Evolutionary conservation across 2,329 filamentous ascomycete species (phyloP).

Genomic region (Nannizzia gypsea): DNA sequence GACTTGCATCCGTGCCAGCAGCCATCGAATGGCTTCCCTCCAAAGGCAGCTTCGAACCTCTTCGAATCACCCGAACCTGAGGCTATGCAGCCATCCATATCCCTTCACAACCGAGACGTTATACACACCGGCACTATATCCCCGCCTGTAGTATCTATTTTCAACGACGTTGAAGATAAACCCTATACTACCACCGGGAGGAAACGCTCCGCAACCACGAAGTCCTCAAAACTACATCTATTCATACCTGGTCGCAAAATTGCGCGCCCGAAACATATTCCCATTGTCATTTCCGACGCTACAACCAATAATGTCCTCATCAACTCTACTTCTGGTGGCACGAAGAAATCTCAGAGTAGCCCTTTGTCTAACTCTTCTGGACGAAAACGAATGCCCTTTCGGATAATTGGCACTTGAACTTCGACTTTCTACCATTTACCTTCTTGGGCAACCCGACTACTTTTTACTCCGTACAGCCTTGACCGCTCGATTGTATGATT

Average conservation of each 20-base stretch:
- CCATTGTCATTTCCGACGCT: constrained; percentile 2
- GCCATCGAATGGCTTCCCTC: constrained; percentile 10
- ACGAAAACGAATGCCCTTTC: background rate
- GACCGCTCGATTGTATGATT: background rate
- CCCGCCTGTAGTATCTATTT: background rate
- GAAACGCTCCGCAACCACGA: constrained; percentile 12
- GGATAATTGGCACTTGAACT: background rate
- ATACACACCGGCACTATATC: background rate
- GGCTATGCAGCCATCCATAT: background rate
- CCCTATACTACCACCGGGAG: background rate
- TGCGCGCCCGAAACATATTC: background rate
- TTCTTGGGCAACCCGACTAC: background rate
- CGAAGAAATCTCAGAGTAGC: background rate
- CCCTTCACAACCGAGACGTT: background rate
- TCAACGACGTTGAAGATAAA: background rate
- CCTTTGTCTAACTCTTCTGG: background rate
- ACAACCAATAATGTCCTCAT: background rate
- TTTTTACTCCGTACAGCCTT: background rate
- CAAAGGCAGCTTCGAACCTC: constrained; percentile 7
- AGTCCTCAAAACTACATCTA: constrained; percentile 4
- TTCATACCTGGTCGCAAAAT: background rate
- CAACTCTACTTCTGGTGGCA: background rate
- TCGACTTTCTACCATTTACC: background rate
- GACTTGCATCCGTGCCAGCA: constrained; percentile 9
- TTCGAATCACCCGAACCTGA: constrained; percentile 7